Evolutionary conservation across 768 basidiomycete genomes (phyloP), one percentile per base, ranked within the genome.

Genomic region (Dentipellis fragilis): DNA sequence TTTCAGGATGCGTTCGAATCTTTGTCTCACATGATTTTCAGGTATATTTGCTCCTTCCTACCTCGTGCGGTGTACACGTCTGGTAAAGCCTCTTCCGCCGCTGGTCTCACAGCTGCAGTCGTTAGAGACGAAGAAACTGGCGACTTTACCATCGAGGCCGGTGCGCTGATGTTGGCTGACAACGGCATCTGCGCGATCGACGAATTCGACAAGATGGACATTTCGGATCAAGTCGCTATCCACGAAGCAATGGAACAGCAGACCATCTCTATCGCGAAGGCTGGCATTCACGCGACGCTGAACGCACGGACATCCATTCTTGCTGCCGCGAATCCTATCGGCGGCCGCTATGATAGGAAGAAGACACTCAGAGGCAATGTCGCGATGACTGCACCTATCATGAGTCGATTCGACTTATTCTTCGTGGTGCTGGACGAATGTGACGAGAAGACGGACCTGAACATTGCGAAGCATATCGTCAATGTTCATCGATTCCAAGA

Each of bases 171-270:
- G 96, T 81, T 99, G 3, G 96, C 96, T 6, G 96, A 99, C 72
- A 98, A 98, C 63, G 96, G 96, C 8, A 97, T 98, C 67, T 99
- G 96, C 66, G 94, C 94, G n/a, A 99, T 99, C 64, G 96, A 99
- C 73, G 96, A 98, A 71, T 99, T 99, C 65, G 96, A 99, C 80
- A 99, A 99, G 72, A 99, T 99, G 96, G 95, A 98, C 68, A 84
- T 97, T 52, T 85, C 90, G 0, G 96, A 98, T 69, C 96, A 98
- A 69, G 93, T 98, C 45, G 96, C 96, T 37, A 98, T 99, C 64
- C 96, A 99, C 77, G 95, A 98, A 77, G 95, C 95, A 8, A 98
- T 98, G 95, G 95, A 98, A 84, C 95, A 98, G 72, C 94, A 97
- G 73, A 98, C 95, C 1, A 97, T 98, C 63, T 96, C 93, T 29